A percentile compares a stretch with the other conserved stretches of the same genome.
These are phyloP conservation scores for Mycena olivaceomarginata DNA, from an alignment of 768 basidiomycete genomes.

Conservation along the genomic window DNA sequence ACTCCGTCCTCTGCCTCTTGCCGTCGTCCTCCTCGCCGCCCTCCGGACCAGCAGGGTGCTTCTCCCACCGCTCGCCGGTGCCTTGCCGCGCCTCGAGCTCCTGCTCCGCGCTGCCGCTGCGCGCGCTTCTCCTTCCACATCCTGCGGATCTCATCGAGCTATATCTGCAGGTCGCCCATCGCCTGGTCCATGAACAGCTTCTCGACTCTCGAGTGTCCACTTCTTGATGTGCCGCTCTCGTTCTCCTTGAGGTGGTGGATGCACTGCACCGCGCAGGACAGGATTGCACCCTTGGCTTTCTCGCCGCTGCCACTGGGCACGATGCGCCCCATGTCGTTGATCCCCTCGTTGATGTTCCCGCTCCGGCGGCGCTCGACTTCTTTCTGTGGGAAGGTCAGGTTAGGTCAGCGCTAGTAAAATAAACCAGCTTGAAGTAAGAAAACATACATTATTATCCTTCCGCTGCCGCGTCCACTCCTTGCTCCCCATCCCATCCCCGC, in stretches of 20 bases:
- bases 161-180: slow-evolving; percentile 90
- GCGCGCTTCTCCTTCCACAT: slow-evolving; percentile 85
- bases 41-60: slow-evolving; percentile 56
- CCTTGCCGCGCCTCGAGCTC: slow-evolving; percentile 77
- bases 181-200: slow-evolving; percentile 95
- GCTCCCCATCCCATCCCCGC: slow-evolving; percentile 84
- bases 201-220: slow-evolving; percentile 97
- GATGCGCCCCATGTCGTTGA: slow-evolving; percentile 92
- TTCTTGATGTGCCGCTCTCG: slow-evolving; percentile 93
- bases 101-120: slow-evolving; percentile 75
- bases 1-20: slow-evolving; percentile 65
- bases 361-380: slow-evolving; percentile 97
- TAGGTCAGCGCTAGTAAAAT: background rate
- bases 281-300: slow-evolving; percentile 93
- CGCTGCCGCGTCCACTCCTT: slow-evolving; percentile 89
- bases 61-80: slow-evolving; percentile 62
- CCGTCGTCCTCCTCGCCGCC: slow-evolving; percentile 53
- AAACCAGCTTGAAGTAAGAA: background rate
- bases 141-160: slow-evolving; percentile 88
- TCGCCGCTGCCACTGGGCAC: slow-evolving; percentile 93
- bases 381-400: slow-evolving; percentile 75
- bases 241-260: slow-evolving; percentile 95
- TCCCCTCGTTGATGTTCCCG: slow-evolving; percentile 97
- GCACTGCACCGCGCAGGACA: slow-evolving; percentile 92
- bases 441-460: slow-evolving; percentile 87